Percentiles rank a stretch among this genome's conserved stretches.
Evolutionary conservation across 805 yeast species (phyloP).

Genomic region (Starmerella stigmatis): DNA sequence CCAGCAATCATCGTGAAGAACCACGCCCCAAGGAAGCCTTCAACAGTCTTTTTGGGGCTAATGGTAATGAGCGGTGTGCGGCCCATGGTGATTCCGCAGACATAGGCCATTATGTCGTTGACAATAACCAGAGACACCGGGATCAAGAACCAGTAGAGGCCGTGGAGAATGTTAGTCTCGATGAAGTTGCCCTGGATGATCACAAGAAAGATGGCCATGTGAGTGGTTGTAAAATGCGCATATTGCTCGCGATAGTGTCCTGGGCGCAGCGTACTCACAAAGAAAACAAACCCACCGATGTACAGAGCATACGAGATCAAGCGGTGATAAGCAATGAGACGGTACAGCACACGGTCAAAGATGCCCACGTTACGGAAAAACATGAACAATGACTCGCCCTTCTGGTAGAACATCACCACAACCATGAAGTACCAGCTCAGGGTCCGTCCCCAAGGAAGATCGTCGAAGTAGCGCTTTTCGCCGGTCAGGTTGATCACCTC

Average conservation of each 20-base stretch:
- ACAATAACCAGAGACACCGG: slow-evolving; percentile 88
- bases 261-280: slow-evolving; percentile 78
- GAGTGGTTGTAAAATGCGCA: slow-evolving; percentile 86
- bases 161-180: slow-evolving; percentile 77
- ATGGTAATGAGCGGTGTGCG: slow-evolving; percentile 82
- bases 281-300: slow-evolving; percentile 77
- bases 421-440: slow-evolving; percentile 86
- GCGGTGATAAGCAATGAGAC: slow-evolving; percentile 66
- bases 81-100: slow-evolving; percentile 96
- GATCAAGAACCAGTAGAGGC: slow-evolving; percentile 86
- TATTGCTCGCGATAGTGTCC: slow-evolving; percentile 87
- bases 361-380: slow-evolving; percentile 49
- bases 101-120: slow-evolving; percentile 91
- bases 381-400: slow-evolving; percentile 69
- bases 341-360: slow-evolving; percentile 43
- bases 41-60: slow-evolving; percentile 94
- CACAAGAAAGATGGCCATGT: slow-evolving; percentile 81
- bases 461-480: slow-evolving; percentile 72
- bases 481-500: slow-evolving; percentile 83
- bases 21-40: slow-evolving; percentile 98
- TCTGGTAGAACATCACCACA: slow-evolving; percentile 80
- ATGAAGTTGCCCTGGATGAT: slow-evolving; percentile 91
- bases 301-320: slow-evolving; percentile 76
- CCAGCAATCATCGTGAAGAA: slow-evolving; percentile 75
- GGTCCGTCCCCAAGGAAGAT: slow-evolving; percentile 70